A percentile compares a stretch with the other conserved stretches of the same genome.
phyloP scores from a whole-genome alignment of 352 stramenopile genomes.

The Saprolegnia parasitica region DNA sequence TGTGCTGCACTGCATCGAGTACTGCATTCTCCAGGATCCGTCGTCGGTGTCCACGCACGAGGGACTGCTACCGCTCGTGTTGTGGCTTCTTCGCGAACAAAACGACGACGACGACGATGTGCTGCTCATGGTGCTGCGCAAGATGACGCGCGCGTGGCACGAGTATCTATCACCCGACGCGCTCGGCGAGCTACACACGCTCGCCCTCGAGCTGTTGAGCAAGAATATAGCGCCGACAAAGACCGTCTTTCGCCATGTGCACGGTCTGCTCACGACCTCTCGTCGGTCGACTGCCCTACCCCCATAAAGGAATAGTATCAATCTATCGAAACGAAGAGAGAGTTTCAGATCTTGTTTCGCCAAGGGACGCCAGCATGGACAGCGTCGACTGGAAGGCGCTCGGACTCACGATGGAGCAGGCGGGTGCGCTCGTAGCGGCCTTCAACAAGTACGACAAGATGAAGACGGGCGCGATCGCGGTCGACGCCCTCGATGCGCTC shows the following conservation, averaged over 20 bases:
- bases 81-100: neutral
- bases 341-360: neutral
- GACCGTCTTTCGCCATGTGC: too few species aligned
- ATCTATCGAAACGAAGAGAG: too few species aligned
- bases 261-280: too few species aligned
- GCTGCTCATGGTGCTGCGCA: too few species aligned
- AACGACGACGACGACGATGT: too few species aligned
- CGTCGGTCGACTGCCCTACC: too few species aligned
- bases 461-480: constrained; percentile 26
- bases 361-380: neutral
- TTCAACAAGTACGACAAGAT: constrained; percentile 30
- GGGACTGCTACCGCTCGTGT: neutral
- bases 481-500: constrained; percentile 12
- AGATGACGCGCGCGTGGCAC: too few species aligned
- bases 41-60: neutral
- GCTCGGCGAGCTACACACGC: too few species aligned
- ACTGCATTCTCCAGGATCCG: neutral
- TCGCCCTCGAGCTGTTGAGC: too few species aligned
- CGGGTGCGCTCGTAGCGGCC: constrained; percentile 4
- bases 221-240: too few species aligned
- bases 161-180: too few species aligned
- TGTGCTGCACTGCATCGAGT: neutral
- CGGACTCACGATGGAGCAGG: constrained; percentile 20
- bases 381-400: constrained; percentile 10
- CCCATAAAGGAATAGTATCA: too few species aligned